phyloP scores from a whole-genome alignment of 2,329 filamentous ascomycete genomes.

The Helotiales sp. region DNA sequence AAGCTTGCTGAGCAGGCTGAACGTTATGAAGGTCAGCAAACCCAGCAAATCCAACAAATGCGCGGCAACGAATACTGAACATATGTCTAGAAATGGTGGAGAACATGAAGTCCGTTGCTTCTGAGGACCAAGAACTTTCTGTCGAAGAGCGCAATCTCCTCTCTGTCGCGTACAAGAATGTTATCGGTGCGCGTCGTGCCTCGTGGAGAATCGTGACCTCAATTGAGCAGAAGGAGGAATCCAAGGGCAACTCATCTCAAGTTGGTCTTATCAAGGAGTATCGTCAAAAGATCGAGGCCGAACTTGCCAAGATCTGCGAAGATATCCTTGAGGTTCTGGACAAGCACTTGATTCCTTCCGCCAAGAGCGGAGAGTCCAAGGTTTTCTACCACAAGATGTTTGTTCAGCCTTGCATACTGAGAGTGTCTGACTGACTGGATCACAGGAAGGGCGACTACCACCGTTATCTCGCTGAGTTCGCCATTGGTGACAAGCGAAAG shows the following conservation, averaged over 20 bases:
- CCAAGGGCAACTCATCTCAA: slow-evolving; percentile 93
- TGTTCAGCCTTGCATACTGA: slow-evolving; percentile 33
- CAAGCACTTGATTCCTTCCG: slow-evolving; percentile 89
- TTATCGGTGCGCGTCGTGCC: slow-evolving; percentile 93
- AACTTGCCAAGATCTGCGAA: slow-evolving; percentile 96
- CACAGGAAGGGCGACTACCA: slow-evolving; percentile 98
- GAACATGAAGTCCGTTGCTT: slow-evolving; percentile 99
- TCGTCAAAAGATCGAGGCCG: slow-evolving; percentile 96
- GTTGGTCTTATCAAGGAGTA: slow-evolving; percentile 95
- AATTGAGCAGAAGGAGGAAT: slow-evolving; percentile 99
- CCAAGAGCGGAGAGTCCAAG: slow-evolving; percentile 95
- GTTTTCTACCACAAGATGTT: slow-evolving; percentile 99
- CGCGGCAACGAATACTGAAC: slow-evolving; percentile 16
- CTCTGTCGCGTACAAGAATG: slow-evolving; percentile 98
- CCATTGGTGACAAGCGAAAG: slow-evolving; percentile 92
- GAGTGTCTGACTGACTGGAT: slow-evolving; percentile 13
- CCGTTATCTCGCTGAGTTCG: slow-evolving; percentile 97
- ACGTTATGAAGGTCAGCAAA: slow-evolving; percentile 95
- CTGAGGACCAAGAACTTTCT: slow-evolving; percentile 77
- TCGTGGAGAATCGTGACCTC: slow-evolving; percentile 98
- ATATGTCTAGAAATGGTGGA: slow-evolving; percentile 88
- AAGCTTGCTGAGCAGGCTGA: slow-evolving; percentile 99
- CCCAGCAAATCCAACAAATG: not conserved
- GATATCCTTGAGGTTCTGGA: slow-evolving; percentile 95
- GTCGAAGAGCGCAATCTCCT: slow-evolving; percentile 98